Conservation (phyloP, 2,329 filamentous ascomycete genomes). For the Tolypocladium album region DNA sequence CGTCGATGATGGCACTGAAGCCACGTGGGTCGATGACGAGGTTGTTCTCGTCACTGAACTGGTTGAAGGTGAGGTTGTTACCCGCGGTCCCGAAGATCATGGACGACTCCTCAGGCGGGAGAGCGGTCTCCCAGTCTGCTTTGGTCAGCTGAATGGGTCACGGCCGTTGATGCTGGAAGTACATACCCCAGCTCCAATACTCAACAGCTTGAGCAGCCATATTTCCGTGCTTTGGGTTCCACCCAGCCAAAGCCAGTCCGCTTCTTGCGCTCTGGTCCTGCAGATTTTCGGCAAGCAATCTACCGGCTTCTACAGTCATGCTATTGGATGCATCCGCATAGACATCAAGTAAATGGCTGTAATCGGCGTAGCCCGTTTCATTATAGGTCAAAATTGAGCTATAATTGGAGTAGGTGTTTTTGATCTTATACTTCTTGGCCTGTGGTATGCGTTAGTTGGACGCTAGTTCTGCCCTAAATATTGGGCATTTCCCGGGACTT, state of each 20-base stretch:
- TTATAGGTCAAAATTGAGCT: slow-evolving; percentile 49
- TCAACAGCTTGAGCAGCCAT: slow-evolving; percentile 49
- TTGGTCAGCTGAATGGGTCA: background rate
- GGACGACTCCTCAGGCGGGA: slow-evolving; percentile 42
- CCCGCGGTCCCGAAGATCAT: slow-evolving; percentile 43
- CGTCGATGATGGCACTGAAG: slow-evolving; percentile 45
- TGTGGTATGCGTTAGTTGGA: background rate
- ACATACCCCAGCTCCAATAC: slow-evolving; percentile 37
- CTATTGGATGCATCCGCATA: slow-evolving; percentile 34
- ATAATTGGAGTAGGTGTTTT: slow-evolving; percentile 48
- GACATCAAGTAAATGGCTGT: slow-evolving; percentile 34
- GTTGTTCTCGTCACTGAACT: slow-evolving; percentile 51
- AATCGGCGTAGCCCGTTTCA: slow-evolving; percentile 42
- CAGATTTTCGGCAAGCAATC: slow-evolving; percentile 45
- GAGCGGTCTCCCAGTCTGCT: slow-evolving; percentile 45
- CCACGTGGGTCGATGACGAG: slow-evolving; percentile 51
- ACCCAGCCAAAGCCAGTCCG: slow-evolving; percentile 48
- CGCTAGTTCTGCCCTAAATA: background rate
- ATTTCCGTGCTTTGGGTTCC: slow-evolving; percentile 44
- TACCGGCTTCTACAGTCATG: slow-evolving; percentile 42
- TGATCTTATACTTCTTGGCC: slow-evolving; percentile 46
- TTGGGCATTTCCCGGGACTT: background rate
- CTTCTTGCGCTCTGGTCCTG: slow-evolving; percentile 51
- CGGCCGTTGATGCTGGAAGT: background rate
- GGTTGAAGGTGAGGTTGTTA: slow-evolving; percentile 51